Evolutionary conservation across 495 filamentous ascomycete species (phyloP).

Genomic region (Evernia prunastri): DNA sequence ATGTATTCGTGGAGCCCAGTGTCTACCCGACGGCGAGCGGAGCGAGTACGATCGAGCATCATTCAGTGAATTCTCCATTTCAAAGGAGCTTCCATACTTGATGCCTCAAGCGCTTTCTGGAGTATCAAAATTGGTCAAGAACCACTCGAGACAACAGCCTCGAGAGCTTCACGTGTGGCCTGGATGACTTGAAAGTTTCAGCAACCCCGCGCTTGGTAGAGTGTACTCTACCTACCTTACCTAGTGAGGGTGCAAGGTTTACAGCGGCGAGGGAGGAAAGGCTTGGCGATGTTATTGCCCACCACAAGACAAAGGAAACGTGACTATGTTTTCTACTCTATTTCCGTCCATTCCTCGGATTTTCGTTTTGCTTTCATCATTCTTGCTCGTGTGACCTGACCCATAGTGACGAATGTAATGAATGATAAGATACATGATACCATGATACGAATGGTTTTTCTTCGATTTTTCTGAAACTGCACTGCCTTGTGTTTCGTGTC

Average conservation of each 20-base stretch:
- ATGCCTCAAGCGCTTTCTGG: not conserved
- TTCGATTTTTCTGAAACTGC: constrained; percentile 15
- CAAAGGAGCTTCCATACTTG: not conserved
- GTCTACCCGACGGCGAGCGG: not conserved
- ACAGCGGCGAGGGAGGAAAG: not conserved
- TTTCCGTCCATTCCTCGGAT: not conserved
- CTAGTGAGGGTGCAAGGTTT: too few species aligned
- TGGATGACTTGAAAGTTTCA: not conserved
- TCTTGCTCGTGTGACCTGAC: not conserved
- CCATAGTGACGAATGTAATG: too few species aligned
- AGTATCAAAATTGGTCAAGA: not conserved
- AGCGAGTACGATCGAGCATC: not conserved
- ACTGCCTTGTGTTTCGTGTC: constrained; percentile 14
- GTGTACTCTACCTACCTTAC: too few species aligned
- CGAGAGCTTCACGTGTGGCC: not conserved
- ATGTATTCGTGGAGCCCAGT: not conserved
- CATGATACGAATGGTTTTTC: not conserved
- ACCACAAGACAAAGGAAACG: not conserved
- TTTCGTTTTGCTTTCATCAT: not conserved
- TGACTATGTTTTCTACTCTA: not conserved
- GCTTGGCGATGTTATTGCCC: not conserved
- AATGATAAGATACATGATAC: not conserved
- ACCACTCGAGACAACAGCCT: too few species aligned
- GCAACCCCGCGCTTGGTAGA: not conserved
- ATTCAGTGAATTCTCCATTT: not conserved